phyloP scores from a whole-genome alignment of 768 basidiomycete species.

The Fibroporia radiculosa region DNA sequence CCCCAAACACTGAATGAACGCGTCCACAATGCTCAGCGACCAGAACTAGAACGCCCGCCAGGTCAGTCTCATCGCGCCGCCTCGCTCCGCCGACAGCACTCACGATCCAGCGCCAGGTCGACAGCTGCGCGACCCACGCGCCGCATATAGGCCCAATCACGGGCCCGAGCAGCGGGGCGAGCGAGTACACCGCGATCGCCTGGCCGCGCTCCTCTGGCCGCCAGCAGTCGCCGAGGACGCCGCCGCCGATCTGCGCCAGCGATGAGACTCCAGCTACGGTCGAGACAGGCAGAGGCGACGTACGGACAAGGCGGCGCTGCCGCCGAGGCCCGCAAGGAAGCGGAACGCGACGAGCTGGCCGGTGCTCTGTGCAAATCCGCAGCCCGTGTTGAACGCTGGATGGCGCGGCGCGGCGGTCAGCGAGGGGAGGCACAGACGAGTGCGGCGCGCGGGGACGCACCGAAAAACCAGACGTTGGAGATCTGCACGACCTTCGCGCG shows the following conservation, averaged over 20 bases:
- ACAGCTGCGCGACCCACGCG: conserved; percentile 53
- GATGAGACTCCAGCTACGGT: neutral
- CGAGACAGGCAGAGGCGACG: conserved; percentile 2
- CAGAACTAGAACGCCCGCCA: conserved; percentile 57
- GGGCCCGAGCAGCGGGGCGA: conserved; percentile 61
- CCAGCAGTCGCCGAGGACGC: conserved; percentile 59
- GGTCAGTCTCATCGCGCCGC: too few relatives aligned
- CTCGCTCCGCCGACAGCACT: conserved; percentile 15
- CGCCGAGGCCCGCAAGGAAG: conserved; percentile 31
- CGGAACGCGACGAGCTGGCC: conserved; percentile 30
- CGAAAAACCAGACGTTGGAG: conserved; percentile 60
- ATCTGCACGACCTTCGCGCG: conserved; percentile 53
- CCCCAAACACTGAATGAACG: conserved; percentile 44
- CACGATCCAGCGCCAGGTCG: conserved; percentile 70
- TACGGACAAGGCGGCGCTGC: conserved; percentile 28
- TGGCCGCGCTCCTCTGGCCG: conserved; percentile 50
- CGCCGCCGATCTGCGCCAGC: conserved; percentile 47
- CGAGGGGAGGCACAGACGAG: neutral
- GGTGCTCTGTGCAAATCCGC: conserved; percentile 18
- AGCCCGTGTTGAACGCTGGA: conserved; percentile 47
- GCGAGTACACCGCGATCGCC: conserved; percentile 54
- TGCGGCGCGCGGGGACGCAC: conserved; percentile 45
- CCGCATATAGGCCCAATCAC: conserved; percentile 57
- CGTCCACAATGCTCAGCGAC: conserved; percentile 55
- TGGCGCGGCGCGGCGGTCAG: neutral